Conservation (phyloP, 164 flowering plant species). For the Sextonia rubra region DNA sequence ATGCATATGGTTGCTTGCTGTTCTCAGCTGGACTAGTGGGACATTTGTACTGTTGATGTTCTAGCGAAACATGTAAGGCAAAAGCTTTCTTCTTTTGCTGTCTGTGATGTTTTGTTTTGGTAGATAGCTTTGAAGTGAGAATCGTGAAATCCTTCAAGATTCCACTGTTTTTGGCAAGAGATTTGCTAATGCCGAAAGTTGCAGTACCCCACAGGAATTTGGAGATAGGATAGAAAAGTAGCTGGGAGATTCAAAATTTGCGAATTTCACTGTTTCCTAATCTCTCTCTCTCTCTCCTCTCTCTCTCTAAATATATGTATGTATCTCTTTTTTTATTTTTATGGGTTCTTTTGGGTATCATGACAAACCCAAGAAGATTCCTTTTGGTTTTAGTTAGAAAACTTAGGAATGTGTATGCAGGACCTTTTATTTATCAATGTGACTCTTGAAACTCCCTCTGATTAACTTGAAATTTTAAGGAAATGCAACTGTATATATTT, state of each 20-base stretch:
- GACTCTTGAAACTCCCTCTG: too few species aligned
- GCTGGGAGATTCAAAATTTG: neutral
- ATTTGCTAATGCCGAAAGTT: neutral
- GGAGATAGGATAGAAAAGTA: neutral
- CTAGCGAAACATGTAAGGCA: neutral
- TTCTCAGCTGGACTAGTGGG: neutral
- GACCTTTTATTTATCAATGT: neutral
- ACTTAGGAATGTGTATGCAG: neutral
- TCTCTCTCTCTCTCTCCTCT: too few species aligned
- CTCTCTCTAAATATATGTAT: too few species aligned
- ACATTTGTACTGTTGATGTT: neutral
- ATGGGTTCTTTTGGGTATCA: neutral
- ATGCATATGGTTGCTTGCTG: neutral
- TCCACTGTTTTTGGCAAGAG: neutral
- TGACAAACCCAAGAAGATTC: neutral
- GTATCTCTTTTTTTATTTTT: neutral
- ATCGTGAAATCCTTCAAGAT: neutral
- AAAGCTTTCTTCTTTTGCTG: too few species aligned
- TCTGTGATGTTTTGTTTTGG: neutral
- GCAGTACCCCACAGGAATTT: neutral
- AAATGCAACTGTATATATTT: too few species aligned
- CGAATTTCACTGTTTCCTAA: neutral
- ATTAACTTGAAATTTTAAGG: neutral
- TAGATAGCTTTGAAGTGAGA: neutral
- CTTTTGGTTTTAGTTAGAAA: neutral